Evolutionary conservation across 2,329 filamentous ascomycete species (phyloP).

Genomic region (Trichoderma sp.): DNA sequence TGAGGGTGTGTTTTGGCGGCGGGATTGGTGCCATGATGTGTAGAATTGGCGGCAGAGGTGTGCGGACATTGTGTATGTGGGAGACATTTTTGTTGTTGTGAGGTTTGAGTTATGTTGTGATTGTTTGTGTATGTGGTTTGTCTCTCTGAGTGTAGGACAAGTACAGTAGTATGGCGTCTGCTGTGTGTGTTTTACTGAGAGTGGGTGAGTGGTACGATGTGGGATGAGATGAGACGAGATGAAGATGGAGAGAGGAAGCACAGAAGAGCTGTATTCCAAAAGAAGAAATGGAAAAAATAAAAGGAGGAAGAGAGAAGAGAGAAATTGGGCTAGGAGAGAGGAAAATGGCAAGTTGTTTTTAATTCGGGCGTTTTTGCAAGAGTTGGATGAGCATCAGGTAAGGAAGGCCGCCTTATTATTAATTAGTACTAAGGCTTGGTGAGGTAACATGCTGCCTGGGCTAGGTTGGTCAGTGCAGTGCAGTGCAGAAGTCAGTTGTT

Average conservation of each 20-base stretch:
- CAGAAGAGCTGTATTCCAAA: too few species aligned
- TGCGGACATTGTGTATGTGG: constrained; percentile 62
- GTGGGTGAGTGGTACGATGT: too few species aligned
- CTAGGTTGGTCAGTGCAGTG: neutral
- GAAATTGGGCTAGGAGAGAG: neutral
- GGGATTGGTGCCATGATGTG: constrained; percentile 58
- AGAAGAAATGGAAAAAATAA: neutral
- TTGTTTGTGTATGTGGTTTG: neutral
- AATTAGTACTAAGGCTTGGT: neutral
- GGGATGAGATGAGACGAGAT: neutral
- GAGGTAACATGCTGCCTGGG: too few species aligned
- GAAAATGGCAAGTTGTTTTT: neutral
- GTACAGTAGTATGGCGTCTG: neutral
- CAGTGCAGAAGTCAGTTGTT: neutral
- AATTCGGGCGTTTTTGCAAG: neutral
- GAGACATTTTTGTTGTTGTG: constrained; percentile 47
- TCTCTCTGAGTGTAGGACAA: neutral
- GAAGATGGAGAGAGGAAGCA: neutral
- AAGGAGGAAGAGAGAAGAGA: neutral
- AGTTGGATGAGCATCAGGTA: constrained; percentile 1
- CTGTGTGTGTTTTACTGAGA: neutral
- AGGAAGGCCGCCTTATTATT: neutral
- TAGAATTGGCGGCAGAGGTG: constrained; percentile 63
- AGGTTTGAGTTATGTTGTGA: neutral
- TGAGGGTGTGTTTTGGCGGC: constrained; percentile 37